A percentile compares a stretch with the other conserved stretches of the same genome.
phyloP scores from a whole-genome alignment of 345 rosid species.

The Eucalyptus fibrosa region DNA sequence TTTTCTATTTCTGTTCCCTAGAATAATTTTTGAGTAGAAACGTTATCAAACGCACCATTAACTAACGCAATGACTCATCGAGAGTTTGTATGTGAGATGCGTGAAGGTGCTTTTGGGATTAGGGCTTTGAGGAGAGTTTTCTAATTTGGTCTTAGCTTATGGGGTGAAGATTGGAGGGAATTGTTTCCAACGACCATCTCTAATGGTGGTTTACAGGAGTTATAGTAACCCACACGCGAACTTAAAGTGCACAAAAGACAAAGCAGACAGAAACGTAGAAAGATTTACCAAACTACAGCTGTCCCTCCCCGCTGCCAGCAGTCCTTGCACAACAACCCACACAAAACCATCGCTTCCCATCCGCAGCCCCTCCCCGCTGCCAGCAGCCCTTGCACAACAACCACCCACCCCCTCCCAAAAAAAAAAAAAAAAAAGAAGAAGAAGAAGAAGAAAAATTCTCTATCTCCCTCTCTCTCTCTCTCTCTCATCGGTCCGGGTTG shows the following conservation, averaged over 20 bases:
- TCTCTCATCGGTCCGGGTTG: background rate
- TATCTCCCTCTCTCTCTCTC: background rate
- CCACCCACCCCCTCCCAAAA: too few relatives aligned
- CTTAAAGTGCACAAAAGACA: background rate
- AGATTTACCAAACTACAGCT: background rate
- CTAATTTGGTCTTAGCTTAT: background rate
- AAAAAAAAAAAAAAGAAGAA: too few relatives aligned
- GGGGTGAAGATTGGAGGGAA: background rate
- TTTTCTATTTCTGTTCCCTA: rapidly evolving
- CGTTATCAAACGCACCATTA: rapidly evolving
- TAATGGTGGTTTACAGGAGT: background rate
- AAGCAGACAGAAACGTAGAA: background rate
- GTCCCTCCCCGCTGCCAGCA: background rate
- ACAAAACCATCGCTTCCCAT: too few relatives aligned
- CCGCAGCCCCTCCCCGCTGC: too few relatives aligned
- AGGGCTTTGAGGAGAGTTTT: background rate
- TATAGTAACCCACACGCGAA: background rate
- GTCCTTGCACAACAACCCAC: background rate
- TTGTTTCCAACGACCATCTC: background rate
- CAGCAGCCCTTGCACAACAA: too few relatives aligned
- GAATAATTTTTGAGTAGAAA: too few relatives aligned
- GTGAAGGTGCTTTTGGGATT: background rate
- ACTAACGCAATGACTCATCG: rapidly evolving
- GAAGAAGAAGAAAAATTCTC: too few relatives aligned
- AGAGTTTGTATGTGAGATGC: background rate